A percentile compares a stretch with the other conserved stretches of the same genome.
These are phyloP conservation scores for slime mould (Dictyostelium discoideum) DNA, from an alignment of 78 protist species.

Conservation along the genomic window dicty_2.7 NC_007089.4:1175501-1176000, in stretches of 20 bases:
- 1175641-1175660: conserved; percentile 74
- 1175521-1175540: conserved; percentile 46
- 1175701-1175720: conserved; percentile 65
- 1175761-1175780: conserved; percentile 71
- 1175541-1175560: conserved; percentile 71
- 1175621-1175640: conserved; percentile 70
- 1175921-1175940: background rate
- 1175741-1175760: conserved; percentile 71
- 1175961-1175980: conserved; percentile 31
- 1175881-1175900: conserved; percentile 75
- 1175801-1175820: conserved; percentile 70
- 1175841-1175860: conserved; percentile 82
- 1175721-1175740: conserved; percentile 66
- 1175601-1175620: conserved; percentile 74
- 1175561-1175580: conserved; percentile 73
- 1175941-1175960: background rate
- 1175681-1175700: conserved; percentile 65
- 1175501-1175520: conserved; percentile 15
- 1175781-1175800: conserved; percentile 64
- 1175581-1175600: conserved; percentile 70
- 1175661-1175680: conserved; percentile 37
- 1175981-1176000: conserved; percentile 77
- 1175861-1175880: conserved; percentile 80
- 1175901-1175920: conserved; percentile 59
- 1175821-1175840: conserved; percentile 66